phyloP scores from a whole-genome alignment of 371 early-diverging fungal genomes.

The Syncephalastrum sp. region DNA sequence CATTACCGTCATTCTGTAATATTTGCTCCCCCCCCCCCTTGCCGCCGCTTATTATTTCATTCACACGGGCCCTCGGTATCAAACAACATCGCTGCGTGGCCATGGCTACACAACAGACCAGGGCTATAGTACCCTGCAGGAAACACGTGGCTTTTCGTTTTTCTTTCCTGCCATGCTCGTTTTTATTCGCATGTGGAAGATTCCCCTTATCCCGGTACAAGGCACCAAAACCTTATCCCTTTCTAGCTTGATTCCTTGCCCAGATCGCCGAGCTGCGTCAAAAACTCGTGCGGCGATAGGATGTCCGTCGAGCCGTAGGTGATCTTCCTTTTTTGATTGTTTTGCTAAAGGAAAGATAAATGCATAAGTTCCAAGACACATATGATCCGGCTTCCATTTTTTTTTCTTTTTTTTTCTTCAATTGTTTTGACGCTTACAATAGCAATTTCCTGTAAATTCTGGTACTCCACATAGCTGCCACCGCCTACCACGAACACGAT shows the following conservation, averaged over 20 bases:
- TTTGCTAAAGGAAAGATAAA: slow-evolving; percentile 38
- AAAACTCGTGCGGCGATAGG: slow-evolving; percentile 80
- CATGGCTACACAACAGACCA: no score
- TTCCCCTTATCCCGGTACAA: no score
- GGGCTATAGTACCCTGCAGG: slow-evolving; percentile 1
- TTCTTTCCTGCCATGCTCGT: no score
- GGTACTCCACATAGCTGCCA: slow-evolving; percentile 95
- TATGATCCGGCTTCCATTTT: background rate
- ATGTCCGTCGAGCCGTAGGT: slow-evolving; percentile 97
- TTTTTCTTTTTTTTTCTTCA: background rate
- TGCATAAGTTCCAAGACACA: background rate
- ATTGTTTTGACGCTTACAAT: slow-evolving; percentile 43
- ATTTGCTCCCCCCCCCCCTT: no score
- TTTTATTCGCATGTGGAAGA: no score
- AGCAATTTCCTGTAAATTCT: slow-evolving; percentile 88
- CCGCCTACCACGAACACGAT: slow-evolving; percentile 98
- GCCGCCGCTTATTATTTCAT: no score
- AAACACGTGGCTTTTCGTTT: slow-evolving; percentile 6
- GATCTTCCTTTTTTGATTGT: slow-evolving; percentile 75
- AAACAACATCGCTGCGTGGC: no score
- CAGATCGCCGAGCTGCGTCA: slow-evolving; percentile 77
- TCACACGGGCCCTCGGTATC: no score
- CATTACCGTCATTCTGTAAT: no score
- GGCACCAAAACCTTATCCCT: no score
- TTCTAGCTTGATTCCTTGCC: slow-evolving; percentile 38